phyloP scores from a whole-genome alignment of 108 stramenopile species.

The Cyclotella choctawhatcheeana region DNA sequence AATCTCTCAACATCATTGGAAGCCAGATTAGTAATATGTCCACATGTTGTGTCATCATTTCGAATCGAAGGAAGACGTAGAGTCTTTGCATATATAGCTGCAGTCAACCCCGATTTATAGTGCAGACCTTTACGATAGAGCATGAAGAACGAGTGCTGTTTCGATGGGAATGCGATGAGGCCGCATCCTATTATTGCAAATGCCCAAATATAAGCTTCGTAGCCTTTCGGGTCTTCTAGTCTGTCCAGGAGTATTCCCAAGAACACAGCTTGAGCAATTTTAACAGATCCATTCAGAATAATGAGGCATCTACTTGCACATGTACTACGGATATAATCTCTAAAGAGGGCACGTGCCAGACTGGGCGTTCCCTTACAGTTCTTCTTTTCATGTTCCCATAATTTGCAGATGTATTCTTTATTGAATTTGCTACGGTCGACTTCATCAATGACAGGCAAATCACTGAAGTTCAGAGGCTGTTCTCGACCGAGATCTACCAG shows the following conservation, averaged over 20 bases:
- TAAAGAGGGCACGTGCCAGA: constrained; percentile 15
- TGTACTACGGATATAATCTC: constrained; percentile 16
- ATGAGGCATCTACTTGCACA: constrained; percentile 16
- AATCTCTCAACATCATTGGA: constrained; percentile 93
- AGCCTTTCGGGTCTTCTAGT: constrained; percentile 10
- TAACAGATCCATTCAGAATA: constrained; percentile 2
- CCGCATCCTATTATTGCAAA: constrained; percentile 11
- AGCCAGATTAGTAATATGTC: constrained; percentile 86
- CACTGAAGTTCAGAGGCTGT: constrained; percentile 51
- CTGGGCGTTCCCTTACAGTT: constrained; percentile 7
- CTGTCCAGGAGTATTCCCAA: constrained; percentile 20
- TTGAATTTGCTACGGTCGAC: constrained; percentile 37
- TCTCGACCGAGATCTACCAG: constrained; percentile 60
- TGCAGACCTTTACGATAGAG: constrained; percentile 58
- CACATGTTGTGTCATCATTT: constrained; percentile 48
- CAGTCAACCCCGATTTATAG: constrained; percentile 65
- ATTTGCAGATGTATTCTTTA: constrained; percentile 32
- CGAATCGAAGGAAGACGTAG: constrained; percentile 44
- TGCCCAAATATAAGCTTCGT: constrained; percentile 10
- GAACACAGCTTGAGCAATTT: constrained; percentile 11
- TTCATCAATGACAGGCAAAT: constrained; percentile 53
- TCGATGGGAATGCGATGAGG: constrained; percentile 27
- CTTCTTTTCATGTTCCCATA: constrained; percentile 54
- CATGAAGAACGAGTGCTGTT: constrained; percentile 32
- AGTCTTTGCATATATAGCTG: constrained; percentile 75